These are phyloP conservation scores for Hyaloperonospora brassicae DNA, from an alignment of 352 stramenopile genomes.

Conservation along the genomic window DNA sequence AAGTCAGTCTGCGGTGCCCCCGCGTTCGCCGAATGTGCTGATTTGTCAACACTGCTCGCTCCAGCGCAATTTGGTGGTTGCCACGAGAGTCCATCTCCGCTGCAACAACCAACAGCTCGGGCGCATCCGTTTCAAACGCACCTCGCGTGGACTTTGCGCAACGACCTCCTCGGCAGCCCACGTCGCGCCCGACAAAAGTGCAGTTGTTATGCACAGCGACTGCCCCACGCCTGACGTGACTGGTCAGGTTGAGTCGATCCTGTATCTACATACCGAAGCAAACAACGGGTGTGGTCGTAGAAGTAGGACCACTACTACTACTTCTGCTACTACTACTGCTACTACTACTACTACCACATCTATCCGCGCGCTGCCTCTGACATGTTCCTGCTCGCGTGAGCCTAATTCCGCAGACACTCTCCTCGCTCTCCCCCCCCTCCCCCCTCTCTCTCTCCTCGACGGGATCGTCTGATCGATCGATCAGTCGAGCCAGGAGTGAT, in stretches of 20 bases:
- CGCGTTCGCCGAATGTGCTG: slow-evolving; percentile 20
- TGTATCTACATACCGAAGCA: no score
- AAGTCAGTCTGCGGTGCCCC: not conserved
- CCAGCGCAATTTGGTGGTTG: not conserved
- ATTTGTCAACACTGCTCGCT: slow-evolving; percentile 6
- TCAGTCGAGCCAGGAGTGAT: slow-evolving; percentile 16
- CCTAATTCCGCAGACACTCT: no score
- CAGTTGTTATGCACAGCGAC: no score
- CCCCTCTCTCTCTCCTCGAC: not conserved
- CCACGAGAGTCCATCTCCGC: not conserved
- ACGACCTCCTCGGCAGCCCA: not conserved
- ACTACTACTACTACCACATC: no score
- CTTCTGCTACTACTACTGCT: no score
- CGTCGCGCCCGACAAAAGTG: not conserved
- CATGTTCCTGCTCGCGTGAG: no score
- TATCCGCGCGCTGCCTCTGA: no score
- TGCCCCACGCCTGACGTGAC: no score
- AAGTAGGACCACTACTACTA: no score
- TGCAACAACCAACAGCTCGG: not conserved
- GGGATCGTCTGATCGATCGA: slow-evolving; percentile 15
- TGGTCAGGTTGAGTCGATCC: no score
- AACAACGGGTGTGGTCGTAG: no score
- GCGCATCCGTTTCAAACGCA: not conserved
- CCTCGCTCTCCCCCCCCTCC: not conserved
- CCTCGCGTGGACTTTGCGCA: not conserved